phyloP scores from a whole-genome alignment of 202 grass and related monocot genomes.

The Panicum virgatum region DNA sequence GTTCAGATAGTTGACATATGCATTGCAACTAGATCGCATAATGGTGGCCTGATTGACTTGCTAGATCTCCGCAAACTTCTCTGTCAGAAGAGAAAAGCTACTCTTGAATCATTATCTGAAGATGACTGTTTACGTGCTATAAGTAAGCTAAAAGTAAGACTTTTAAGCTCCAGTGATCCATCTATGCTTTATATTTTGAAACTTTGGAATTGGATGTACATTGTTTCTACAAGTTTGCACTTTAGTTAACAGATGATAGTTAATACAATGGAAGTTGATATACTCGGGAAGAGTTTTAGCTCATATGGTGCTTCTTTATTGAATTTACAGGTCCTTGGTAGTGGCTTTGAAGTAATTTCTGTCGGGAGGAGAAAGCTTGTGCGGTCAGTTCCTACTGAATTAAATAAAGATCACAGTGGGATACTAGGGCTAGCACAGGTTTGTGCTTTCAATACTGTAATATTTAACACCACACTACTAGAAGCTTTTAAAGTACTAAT shows the following conservation, averaged over 20 bases:
- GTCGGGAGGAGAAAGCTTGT: slow-evolving; percentile 89
- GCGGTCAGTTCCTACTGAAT: slow-evolving; percentile 89
- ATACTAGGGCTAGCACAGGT: slow-evolving; percentile 97
- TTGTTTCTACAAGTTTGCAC: slow-evolving; percentile 13
- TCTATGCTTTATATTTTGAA: slow-evolving; percentile 2
- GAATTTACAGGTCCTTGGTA: slow-evolving; percentile 73
- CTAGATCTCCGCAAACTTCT: slow-evolving; percentile 78
- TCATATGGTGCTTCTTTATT: slow-evolving; percentile 22
- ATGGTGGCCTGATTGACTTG: slow-evolving; percentile 87
- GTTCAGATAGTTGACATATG: slow-evolving; percentile 98
- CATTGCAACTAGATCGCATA: slow-evolving; percentile 78
- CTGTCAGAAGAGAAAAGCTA: slow-evolving; percentile 69
- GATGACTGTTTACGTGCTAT: slow-evolving; percentile 97
- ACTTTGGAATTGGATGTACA: background rate
- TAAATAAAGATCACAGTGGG: slow-evolving; percentile 97
- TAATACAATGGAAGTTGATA: background rate
- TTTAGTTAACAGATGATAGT: background rate
- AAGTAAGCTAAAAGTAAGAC: slow-evolving; percentile 87
- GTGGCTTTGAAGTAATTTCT: slow-evolving; percentile 96
- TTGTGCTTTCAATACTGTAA: slow-evolving; percentile 30
- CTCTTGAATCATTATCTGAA: slow-evolving; percentile 68
- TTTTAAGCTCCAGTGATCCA: slow-evolving; percentile 10
- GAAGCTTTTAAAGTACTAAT: background rate
- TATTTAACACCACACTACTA: background rate
- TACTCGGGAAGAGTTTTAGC: background rate